Evolutionary conservation across 2,329 filamentous ascomycete genomes (phyloP).

Genomic region (Pseudocercospora fijiensis): DNA sequence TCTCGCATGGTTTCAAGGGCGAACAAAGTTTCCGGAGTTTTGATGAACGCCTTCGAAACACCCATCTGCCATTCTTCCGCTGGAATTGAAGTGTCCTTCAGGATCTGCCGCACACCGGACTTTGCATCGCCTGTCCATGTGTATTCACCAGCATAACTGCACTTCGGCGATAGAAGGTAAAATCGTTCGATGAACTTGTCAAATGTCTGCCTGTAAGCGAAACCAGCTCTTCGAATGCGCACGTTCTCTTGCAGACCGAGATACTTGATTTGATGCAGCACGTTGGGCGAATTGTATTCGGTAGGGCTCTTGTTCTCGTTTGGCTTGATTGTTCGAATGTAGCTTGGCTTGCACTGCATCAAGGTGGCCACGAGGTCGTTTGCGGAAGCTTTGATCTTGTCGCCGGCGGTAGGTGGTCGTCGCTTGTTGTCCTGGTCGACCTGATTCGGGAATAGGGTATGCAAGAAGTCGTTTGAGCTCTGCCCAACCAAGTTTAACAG

Average conservation of each 20-base stretch:
- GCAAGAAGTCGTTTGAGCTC: constrained; percentile 82
- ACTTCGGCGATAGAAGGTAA: constrained; percentile 90
- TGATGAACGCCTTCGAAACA: constrained; percentile 95
- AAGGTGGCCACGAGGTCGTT: constrained; percentile 92
- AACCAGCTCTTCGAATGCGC: constrained; percentile 90
- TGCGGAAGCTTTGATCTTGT: constrained; percentile 91
- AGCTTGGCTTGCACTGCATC: constrained; percentile 96
- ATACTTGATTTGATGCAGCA: constrained; percentile 98
- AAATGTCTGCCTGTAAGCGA: constrained; percentile 94
- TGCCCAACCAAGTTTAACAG: constrained; percentile 80
- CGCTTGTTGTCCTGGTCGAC: constrained; percentile 95
- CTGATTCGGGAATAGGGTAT: constrained; percentile 84
- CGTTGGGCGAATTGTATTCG: constrained; percentile 89
- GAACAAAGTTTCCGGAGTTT: constrained; percentile 94
- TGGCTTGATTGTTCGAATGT: constrained; percentile 98
- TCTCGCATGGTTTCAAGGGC: constrained; percentile 97
- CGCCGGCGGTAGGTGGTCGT: constrained; percentile 88
- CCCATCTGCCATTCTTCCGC: constrained; percentile 96
- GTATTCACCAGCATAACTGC: constrained; percentile 94
- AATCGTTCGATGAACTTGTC: constrained; percentile 98
- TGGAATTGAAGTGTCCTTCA: constrained; percentile 95
- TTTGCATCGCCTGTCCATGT: constrained; percentile 90
- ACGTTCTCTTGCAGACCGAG: constrained; percentile 99
- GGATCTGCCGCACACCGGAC: constrained; percentile 83
- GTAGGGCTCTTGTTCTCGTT: constrained; percentile 97